Percentiles rank a stretch among this genome's conserved stretches.
Evolutionary conservation across 768 basidiomycete genomes (phyloP).

Genomic region (Termitomyces titanicus): DNA sequence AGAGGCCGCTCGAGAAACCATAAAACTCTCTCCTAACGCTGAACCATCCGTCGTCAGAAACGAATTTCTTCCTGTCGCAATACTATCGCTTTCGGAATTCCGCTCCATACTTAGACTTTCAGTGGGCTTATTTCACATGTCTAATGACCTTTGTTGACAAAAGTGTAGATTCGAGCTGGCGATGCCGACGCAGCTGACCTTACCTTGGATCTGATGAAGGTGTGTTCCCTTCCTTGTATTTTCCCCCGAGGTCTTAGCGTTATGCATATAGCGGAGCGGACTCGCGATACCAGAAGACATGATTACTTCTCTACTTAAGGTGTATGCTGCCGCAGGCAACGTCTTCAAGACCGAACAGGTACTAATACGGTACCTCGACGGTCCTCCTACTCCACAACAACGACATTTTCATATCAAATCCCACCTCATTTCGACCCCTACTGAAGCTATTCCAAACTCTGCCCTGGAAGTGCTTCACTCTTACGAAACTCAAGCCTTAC

Average conservation of each 20-base stretch:
- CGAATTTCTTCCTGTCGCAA: constrained; percentile 35
- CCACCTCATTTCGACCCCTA: constrained; percentile 49
- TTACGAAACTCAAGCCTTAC: constrained; percentile 61
- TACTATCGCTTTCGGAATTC: constrained; percentile 52
- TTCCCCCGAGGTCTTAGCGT: not conserved
- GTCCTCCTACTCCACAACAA: constrained; percentile 47
- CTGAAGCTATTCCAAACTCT: constrained; percentile 47
- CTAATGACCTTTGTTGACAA: constrained; percentile 1
- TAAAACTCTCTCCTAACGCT: constrained; percentile 11
- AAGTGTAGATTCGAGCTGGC: constrained; percentile 37
- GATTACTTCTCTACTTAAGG: constrained; percentile 43
- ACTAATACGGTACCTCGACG: constrained; percentile 36
- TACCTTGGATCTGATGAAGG: constrained; percentile 55
- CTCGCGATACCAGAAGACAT: constrained; percentile 37
- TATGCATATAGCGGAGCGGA: constrained; percentile 34
- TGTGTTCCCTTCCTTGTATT: constrained; percentile 12
- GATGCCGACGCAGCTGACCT: constrained; percentile 49
- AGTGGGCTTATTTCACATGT: constrained; percentile 30
- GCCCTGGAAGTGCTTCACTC: constrained; percentile 68
- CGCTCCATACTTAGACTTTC: constrained; percentile 48
- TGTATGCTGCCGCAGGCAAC: constrained; percentile 47
- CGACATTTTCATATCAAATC: constrained; percentile 73
- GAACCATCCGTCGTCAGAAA: constrained; percentile 8
- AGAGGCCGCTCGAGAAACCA: constrained; percentile 22
- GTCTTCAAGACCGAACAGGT: constrained; percentile 41